phyloP scores from a whole-genome alignment of 1,139 yeast species.

The Pichia kudriavzevii region DNA sequence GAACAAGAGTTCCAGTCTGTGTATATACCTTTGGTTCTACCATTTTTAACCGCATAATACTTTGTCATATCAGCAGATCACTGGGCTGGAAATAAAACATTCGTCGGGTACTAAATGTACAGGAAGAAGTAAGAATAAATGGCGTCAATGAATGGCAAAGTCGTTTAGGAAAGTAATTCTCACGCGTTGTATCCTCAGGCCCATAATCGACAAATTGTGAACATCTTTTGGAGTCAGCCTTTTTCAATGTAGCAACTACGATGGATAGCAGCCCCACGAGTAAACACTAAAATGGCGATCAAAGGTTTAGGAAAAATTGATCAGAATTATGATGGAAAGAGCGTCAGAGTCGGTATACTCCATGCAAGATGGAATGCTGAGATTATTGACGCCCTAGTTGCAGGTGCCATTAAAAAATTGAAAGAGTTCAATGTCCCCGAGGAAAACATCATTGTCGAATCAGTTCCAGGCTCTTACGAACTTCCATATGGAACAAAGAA shows the following conservation, averaged over 20 bases:
- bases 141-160: too few species aligned
- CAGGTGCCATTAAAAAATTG: conserved; percentile 64
- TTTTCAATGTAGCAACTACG: too few species aligned
- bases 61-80: too few species aligned
- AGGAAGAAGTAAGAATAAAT: too few species aligned
- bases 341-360: conserved; percentile 70
- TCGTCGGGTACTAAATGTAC: too few species aligned
- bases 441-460: conserved; percentile 68
- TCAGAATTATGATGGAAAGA: conserved; percentile 62
- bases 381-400: conserved; percentile 71
- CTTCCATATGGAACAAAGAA: conserved; percentile 73
- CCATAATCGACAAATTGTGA: too few species aligned
- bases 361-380: conserved; percentile 92
- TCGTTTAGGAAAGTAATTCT: too few species aligned
- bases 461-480: conserved; percentile 94
- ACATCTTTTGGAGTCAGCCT: too few species aligned
- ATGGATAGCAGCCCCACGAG: too few species aligned
- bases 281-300: conserved; percentile 54
- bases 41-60: conserved; percentile 19
- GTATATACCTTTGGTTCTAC: conserved; percentile 16
- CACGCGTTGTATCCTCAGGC: too few species aligned
- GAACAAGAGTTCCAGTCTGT: conserved; percentile 16
- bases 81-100: too few species aligned
- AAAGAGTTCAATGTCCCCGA: conserved; percentile 60
- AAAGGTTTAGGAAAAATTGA: conserved; percentile 75